Conservation (phyloP, 169 alveolate genomes). For the Cystoisospora suis region DNA sequence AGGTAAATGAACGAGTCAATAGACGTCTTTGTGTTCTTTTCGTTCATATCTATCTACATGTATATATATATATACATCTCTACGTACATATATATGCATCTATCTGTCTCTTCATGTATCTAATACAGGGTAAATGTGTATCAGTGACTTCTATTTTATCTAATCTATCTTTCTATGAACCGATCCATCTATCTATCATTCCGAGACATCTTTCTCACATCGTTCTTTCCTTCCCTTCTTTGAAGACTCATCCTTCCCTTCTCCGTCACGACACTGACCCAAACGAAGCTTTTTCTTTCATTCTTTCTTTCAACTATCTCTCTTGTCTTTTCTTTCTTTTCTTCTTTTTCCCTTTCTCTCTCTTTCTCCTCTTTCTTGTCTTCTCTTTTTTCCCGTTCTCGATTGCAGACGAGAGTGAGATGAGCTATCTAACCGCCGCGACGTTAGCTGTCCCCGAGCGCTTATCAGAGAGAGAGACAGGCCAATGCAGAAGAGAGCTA, state of each 20-base stretch:
- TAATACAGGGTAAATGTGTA: not conserved
- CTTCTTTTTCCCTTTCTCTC: not conserved
- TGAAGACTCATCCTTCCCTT: too few species aligned
- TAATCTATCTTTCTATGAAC: not conserved
- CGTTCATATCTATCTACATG: too few species aligned
- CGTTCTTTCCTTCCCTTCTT: not conserved
- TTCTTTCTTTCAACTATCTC: not conserved
- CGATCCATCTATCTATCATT: too few species aligned
- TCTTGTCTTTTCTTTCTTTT: not conserved
- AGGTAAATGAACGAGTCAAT: too few species aligned
- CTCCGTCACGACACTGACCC: too few species aligned
- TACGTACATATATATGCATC: not conserved
- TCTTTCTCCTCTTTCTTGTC: too few species aligned
- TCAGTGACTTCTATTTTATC: not conserved
- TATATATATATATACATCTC: not conserved
- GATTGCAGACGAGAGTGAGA: not conserved
- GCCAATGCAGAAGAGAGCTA: slow-evolving; percentile 49
- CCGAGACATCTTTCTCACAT: not conserved
- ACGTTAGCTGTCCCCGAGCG: slow-evolving; percentile 33
- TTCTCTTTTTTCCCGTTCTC: not conserved
- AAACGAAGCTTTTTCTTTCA: not conserved
- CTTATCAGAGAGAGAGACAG: slow-evolving; percentile 39
- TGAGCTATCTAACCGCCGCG: slow-evolving; percentile 24
- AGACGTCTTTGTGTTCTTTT: too few species aligned
- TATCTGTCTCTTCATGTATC: not conserved